Evolutionary conservation across 768 basidiomycete species (phyloP).

Genomic region (Boletus subparvulus): DNA sequence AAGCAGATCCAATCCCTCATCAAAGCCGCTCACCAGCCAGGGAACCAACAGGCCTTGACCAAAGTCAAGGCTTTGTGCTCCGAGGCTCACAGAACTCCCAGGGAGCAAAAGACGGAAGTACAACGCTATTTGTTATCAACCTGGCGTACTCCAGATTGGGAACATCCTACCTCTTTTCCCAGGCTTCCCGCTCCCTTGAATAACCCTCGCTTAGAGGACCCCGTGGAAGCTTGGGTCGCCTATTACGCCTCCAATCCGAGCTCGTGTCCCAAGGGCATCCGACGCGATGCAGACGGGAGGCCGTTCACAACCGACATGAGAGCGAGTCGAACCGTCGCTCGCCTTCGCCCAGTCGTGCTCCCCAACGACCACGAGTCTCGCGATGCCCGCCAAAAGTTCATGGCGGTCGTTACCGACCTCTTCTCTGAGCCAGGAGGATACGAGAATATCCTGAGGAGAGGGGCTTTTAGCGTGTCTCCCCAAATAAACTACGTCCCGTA

Average conservation of each 20-base stretch:
- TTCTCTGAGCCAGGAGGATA: constrained; percentile 44
- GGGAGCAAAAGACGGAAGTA: constrained; percentile 45
- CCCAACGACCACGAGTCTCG: constrained; percentile 33
- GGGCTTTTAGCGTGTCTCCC: constrained; percentile 36
- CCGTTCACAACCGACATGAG: constrained; percentile 44
- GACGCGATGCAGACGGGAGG: constrained; percentile 37
- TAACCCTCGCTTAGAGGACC: constrained; percentile 48
- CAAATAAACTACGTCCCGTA: constrained; percentile 33
- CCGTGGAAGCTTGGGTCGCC: constrained; percentile 45
- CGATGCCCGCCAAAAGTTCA: constrained; percentile 40
- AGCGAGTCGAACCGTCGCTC: constrained; percentile 48
- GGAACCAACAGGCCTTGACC: constrained; percentile 40
- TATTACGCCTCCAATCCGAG: constrained; percentile 44
- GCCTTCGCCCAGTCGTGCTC: constrained; percentile 42
- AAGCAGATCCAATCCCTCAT: constrained; percentile 45
- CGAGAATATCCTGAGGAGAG: constrained; percentile 36
- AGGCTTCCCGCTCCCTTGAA: constrained; percentile 28
- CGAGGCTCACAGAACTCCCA: constrained; percentile 43
- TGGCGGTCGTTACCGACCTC: constrained; percentile 39
- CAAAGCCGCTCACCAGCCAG: constrained; percentile 42
- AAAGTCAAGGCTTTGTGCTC: constrained; percentile 47
- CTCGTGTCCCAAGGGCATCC: constrained; percentile 50
- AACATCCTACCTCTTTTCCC: constrained; percentile 21
- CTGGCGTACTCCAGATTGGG: constrained; percentile 45
- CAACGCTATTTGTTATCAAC: constrained; percentile 42